Evolutionary conservation across 2,329 filamentous ascomycete species (phyloP).

Genomic region (Cercospora sp.): DNA sequence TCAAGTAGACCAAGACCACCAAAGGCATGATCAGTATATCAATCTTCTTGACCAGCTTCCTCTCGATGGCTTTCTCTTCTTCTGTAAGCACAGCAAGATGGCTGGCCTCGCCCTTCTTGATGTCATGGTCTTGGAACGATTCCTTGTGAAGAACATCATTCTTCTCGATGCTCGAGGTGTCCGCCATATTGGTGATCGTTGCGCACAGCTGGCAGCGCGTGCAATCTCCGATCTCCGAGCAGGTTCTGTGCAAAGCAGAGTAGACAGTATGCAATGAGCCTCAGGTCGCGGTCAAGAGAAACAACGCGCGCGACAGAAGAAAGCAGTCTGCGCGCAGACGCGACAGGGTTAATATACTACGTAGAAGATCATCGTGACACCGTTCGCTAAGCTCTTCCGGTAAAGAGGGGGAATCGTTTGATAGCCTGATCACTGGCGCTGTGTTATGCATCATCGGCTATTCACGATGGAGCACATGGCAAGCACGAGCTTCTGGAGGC

Average conservation of each 20-base stretch:
- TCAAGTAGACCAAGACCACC: slow-evolving; percentile 62
- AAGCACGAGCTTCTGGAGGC: slow-evolving; percentile 12
- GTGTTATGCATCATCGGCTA: slow-evolving; percentile 13
- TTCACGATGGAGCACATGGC: slow-evolving; percentile 18
- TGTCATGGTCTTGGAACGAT: slow-evolving; percentile 26
- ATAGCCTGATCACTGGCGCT: neutral
- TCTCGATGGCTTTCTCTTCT: slow-evolving; percentile 48
- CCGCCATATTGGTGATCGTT: neutral
- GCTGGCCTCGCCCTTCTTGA: slow-evolving; percentile 27
- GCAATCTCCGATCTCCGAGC: neutral
- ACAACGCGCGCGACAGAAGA: neutral
- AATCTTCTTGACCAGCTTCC: slow-evolving; percentile 66
- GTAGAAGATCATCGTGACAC: neutral
- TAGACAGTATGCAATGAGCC: neutral
- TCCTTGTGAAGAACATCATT: slow-evolving; percentile 30
- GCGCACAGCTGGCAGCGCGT: neutral
- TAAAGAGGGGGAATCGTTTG: slow-evolving; percentile 20
- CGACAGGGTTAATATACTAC: slow-evolving; percentile 5
- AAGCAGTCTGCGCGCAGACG: neutral
- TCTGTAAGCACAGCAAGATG: slow-evolving; percentile 34
- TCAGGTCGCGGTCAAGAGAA: neutral
- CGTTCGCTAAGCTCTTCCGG: slow-evolving; percentile 10
- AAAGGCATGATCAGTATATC: slow-evolving; percentile 68
- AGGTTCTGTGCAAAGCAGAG: neutral
- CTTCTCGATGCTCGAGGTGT: slow-evolving; percentile 22